Conservation (phyloP, 1,284 basidiomycete species). For the Gomphus bonarii region DNA sequence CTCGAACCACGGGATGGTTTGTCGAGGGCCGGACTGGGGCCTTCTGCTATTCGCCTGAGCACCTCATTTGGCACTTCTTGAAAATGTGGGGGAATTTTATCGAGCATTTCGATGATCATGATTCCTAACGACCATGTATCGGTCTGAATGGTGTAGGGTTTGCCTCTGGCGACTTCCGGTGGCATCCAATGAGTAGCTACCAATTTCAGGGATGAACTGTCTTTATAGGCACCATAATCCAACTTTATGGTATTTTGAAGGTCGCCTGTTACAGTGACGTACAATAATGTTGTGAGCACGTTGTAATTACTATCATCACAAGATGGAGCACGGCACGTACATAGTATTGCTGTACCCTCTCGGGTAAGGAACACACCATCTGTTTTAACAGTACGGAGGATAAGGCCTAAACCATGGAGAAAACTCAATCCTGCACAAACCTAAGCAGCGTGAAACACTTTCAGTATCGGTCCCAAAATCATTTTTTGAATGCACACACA, state of each 20-base stretch:
- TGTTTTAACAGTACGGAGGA: neutral
- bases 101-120: neutral
- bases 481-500: neutral
- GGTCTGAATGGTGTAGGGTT: neutral
- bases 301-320: neutral
- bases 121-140: neutral
- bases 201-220: neutral
- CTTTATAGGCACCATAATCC: neutral
- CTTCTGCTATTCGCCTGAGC: neutral
- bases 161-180: neutral
- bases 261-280: neutral
- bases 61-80: neutral
- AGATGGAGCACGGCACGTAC: neutral
- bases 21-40: neutral
- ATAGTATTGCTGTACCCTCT: neutral
- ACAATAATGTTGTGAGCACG: neutral
- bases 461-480: neutral
- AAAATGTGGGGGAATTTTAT: conserved; percentile 1
- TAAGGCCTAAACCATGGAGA: neutral
- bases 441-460: neutral
- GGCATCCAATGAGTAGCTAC: neutral
- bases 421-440: neutral
- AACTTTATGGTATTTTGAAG: neutral
- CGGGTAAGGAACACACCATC: neutral
- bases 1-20: neutral